phyloP scores from a whole-genome alignment of 768 basidiomycete genomes.

The Tulasnella sp. region DNA sequence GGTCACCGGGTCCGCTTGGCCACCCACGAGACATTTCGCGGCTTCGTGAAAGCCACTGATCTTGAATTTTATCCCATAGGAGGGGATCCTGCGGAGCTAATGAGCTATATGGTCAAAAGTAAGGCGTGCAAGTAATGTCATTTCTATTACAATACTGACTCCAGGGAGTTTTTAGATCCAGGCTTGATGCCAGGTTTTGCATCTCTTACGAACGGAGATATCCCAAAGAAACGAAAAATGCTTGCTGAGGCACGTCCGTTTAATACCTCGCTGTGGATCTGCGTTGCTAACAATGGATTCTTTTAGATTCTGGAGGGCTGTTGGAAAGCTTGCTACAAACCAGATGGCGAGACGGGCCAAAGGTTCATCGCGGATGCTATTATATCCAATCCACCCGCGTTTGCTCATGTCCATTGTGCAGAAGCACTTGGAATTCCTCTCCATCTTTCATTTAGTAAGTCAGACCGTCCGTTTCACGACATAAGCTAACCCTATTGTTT shows the following conservation, averaged over 20 bases:
- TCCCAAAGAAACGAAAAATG: conserved; percentile 47
- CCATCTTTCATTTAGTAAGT: conserved; percentile 44
- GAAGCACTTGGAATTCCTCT: conserved; percentile 49
- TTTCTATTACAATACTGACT: neutral
- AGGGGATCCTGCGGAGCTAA: conserved; percentile 49
- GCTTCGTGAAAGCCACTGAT: conserved; percentile 38
- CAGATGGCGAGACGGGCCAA: conserved; percentile 33
- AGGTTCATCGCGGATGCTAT: conserved; percentile 50
- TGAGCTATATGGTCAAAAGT: conserved; percentile 68
- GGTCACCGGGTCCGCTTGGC: conserved; percentile 50
- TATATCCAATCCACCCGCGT: conserved; percentile 54
- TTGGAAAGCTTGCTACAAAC: conserved; percentile 39
- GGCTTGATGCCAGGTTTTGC: conserved; percentile 48
- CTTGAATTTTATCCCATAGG: conserved; percentile 51
- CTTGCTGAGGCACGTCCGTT: conserved; percentile 29
- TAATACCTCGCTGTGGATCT: neutral
- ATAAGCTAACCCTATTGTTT: neutral
- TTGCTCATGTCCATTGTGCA: conserved; percentile 52
- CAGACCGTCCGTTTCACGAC: conserved; percentile 1
- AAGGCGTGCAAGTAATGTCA: conserved; percentile 17
- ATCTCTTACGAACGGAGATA: conserved; percentile 48
- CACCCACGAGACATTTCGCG: conserved; percentile 45
- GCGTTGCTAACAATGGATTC: neutral
- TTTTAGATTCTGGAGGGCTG: conserved; percentile 48
- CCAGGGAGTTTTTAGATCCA: conserved; percentile 33